phyloP scores from a whole-genome alignment of 2,329 filamentous ascomycete species.

The Aspergillus intermedius region DNA sequence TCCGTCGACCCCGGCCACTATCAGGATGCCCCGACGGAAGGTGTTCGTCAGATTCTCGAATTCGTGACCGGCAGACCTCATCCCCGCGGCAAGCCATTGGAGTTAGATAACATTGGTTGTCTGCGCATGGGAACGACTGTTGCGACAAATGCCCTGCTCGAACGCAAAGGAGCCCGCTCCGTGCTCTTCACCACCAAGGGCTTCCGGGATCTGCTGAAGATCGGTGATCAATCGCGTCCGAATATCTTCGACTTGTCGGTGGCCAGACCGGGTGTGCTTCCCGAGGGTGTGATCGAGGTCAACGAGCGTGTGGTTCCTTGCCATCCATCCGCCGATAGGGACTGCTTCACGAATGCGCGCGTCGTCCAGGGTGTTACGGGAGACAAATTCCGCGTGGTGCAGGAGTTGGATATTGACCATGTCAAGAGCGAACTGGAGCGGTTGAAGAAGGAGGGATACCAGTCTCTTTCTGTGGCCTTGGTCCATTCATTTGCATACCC shows the following conservation, averaged over 20 bases:
- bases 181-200: slow-evolving; percentile 81
- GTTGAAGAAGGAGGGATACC: slow-evolving; percentile 63
- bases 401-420: slow-evolving; percentile 51
- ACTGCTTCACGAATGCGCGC: slow-evolving; percentile 61
- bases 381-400: slow-evolving; percentile 65
- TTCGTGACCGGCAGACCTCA: slow-evolving; percentile 29
- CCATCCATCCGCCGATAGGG: slow-evolving; percentile 55
- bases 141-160: slow-evolving; percentile 81
- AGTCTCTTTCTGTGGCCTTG: slow-evolving; percentile 76
- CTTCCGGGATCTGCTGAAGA: slow-evolving; percentile 78
- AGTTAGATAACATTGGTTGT: slow-evolving; percentile 30
- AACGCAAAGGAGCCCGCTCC: slow-evolving; percentile 82
- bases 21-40: slow-evolving; percentile 60
- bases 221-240: slow-evolving; percentile 84
- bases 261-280: slow-evolving; percentile 75
- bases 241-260: slow-evolving; percentile 89
- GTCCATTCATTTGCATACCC: slow-evolving; percentile 90
- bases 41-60: slow-evolving; percentile 65
- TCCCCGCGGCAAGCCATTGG: slow-evolving; percentile 29
- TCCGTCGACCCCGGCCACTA: slow-evolving; percentile 37
- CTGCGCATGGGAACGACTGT: slow-evolving; percentile 95
- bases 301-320: slow-evolving; percentile 84
- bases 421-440: slow-evolving; percentile 55
- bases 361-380: slow-evolving; percentile 49
- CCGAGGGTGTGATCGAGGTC: slow-evolving; percentile 75